These are phyloP conservation scores for Salix dunnii DNA, from an alignment of 345 rosid genomes.

Conservation along the genomic window DNA sequence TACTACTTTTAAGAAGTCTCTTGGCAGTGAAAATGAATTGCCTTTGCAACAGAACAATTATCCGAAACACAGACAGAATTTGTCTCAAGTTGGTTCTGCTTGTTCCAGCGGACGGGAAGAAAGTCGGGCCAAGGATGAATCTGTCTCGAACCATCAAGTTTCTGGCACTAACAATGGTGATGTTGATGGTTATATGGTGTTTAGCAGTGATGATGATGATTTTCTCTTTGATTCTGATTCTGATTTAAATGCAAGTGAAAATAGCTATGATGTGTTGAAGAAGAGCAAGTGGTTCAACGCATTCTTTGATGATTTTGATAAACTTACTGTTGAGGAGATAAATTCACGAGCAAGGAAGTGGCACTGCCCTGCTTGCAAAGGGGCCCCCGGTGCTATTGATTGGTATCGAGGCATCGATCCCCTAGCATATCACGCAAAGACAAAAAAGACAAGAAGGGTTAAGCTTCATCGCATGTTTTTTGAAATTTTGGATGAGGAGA, in stretches of 20 bases:
- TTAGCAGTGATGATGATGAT: conserved; percentile 16
- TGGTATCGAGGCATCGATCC: conserved; percentile 20
- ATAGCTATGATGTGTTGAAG: not conserved
- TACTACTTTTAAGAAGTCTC: not conserved
- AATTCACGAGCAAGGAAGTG: conserved; percentile 3
- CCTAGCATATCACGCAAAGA: conserved; percentile 10
- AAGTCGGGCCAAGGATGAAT: conserved; percentile 1
- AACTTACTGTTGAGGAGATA: conserved; percentile 3
- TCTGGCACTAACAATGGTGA: not conserved
- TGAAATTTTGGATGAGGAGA: conserved; percentile 12
- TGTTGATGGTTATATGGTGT: not conserved
- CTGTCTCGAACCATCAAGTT: not conserved
- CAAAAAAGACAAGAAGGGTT: conserved; percentile 10
- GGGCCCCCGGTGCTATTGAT: conserved; percentile 19
- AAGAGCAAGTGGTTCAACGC: conserved; percentile 3
- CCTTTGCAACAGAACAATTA: not conserved
- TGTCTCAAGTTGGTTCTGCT: not conserved
- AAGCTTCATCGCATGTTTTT: conserved; percentile 16
- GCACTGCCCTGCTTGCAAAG: conserved; percentile 27
- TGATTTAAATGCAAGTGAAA: not conserved
- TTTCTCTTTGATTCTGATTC: not conserved
- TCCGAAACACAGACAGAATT: not conserved
- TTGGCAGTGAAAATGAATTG: not conserved
- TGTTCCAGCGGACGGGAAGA: not conserved
- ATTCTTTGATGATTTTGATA: conserved; percentile 11